Evolutionary conservation across 2,329 filamentous ascomycete genomes (phyloP), one percentile per base, ranked within the genome.

Genomic region (Colletotrichum tropicale): DNA sequence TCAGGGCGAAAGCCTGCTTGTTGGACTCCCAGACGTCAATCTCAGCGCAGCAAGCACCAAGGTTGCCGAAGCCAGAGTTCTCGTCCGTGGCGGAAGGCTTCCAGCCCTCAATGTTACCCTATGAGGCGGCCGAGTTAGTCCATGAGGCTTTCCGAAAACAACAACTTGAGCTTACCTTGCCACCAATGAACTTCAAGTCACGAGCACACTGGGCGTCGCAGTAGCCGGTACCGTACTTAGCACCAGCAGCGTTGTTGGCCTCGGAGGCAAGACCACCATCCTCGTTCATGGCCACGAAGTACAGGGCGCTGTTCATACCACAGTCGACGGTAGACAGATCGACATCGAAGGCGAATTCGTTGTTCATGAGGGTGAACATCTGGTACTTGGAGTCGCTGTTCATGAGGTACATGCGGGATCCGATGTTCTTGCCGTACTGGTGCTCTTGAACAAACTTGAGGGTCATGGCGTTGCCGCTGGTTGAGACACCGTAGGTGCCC

Each of bases 311-410:
- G 82, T 93, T 93, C 76, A 93, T 83, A 68, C 92, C 92, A 78
- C 92, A 93, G 18, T 79, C 89, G n/a, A 93, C 86, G 75, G 88
- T 87, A 60, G 91, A 92, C 58, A 92, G 87, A 80, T 93, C 91
- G 18, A 93, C 90, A 66, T 92, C 91, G 75, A 93, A 92, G n/a
- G 89, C 90, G 80, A 93, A 89, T 81, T 93, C 91, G 79, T 90
- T 85, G 83, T 89, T 89, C 71, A 89, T 85, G 71, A 92, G 84
- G 74, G 90, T 86, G 83, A 93, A 89, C 78, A 89, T 86, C 82
- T 91, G 74, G 81, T 93, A 93, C 68, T 87, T 88, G 76, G 84
- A 85, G 65, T 89, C 88, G 66, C 87, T 84, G 77, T 87, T 86
- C 83, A 92, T 87, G 71, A 92, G 85, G 81, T 91, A 93, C 65